These are phyloP conservation scores for Lodderomyces beijingensis DNA, from an alignment of 1,139 yeast genomes.

Conservation along the genomic window DNA sequence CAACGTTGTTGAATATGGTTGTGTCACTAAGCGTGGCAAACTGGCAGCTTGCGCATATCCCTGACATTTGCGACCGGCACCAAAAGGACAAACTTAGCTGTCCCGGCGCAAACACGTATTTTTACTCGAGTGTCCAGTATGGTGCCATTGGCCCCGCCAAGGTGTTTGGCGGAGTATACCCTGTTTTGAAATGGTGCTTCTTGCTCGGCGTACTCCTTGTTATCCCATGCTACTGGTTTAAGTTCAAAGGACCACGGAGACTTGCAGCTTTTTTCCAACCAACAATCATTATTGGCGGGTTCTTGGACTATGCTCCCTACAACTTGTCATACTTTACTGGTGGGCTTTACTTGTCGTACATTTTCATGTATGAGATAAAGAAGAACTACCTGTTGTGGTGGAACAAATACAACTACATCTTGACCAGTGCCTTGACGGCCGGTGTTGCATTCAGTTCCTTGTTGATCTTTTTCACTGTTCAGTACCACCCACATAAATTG, in stretches of 20 bases:
- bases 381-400: slow-evolving; percentile 52
- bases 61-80: slow-evolving; percentile 23
- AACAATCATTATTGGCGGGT: slow-evolving; percentile 45
- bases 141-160: slow-evolving; percentile 36
- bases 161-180: slow-evolving; percentile 30
- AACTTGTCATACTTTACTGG: slow-evolving; percentile 52
- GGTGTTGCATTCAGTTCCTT: slow-evolving; percentile 58
- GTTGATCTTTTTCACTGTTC: slow-evolving; percentile 54
- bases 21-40: slow-evolving; percentile 26
- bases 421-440: slow-evolving; percentile 53
- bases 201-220: slow-evolving; percentile 27
- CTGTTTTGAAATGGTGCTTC: slow-evolving; percentile 32
- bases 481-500: slow-evolving; percentile 35
- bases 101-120: slow-evolving; percentile 31
- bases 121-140: slow-evolving; percentile 30
- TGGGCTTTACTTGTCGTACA: slow-evolving; percentile 43
- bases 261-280: slow-evolving; percentile 41
- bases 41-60: slow-evolving; percentile 23
- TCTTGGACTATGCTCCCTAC: slow-evolving; percentile 49
- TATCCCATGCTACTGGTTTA: slow-evolving; percentile 24
- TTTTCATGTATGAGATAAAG: slow-evolving; percentile 52
- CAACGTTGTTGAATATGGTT: slow-evolving; percentile 23
- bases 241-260: slow-evolving; percentile 26
- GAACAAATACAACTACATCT: slow-evolving; percentile 61
- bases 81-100: slow-evolving; percentile 29